Evolutionary conservation across 2,329 filamentous ascomycete species (phyloP), one percentile per base, ranked within the genome.

Genomic region (Xylaria sp.): DNA sequence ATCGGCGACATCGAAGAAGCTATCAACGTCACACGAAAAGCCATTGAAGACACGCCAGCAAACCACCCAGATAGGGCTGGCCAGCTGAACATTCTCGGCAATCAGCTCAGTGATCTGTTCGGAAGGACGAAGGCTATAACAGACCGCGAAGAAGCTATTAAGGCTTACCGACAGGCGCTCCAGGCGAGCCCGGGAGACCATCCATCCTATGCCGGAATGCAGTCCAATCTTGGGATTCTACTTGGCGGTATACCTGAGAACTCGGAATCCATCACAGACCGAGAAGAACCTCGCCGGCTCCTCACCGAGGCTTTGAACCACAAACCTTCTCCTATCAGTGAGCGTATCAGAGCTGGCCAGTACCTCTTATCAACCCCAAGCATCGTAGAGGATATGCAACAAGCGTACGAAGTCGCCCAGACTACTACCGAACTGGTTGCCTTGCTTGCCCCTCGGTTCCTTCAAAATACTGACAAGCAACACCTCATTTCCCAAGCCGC

Each of bases 381-480:
- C 24, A 26, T 26, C 11, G 5, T 26, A 11, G 24, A 11, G 29
- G 47, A 57, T 20, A 47, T 54, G 47, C 26, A 55, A 39, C 43
- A 51, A 48, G 59, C 59, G n/a, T 60, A 52, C 49, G 43, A 56
- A 18, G 44, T 48, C 11, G 34, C 52, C 7, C 34, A 22, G 19
- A 22, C n/a, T 38, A 41, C 57, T 49, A 39, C 52, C 13, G 16
- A 40, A 21, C 50, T 65, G 4, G 44, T 64, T 43, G 61, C 61
- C 7, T n/a, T 38, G 8, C 48, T 64, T 5, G 50, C 56, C 5
- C 56, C 62, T 2, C 43, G 41, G 2, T 51, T 40, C 16, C 50
- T 63, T 8, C 13, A 54, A 21, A 59, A 51, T 44, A 39, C 57
- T 0, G 65, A 69, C 38, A 66, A 59, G 18, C 61, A 64, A n/a